Evolutionary conservation across 768 basidiomycete species (phyloP).

Genomic region (Agrocybe praecox): DNA sequence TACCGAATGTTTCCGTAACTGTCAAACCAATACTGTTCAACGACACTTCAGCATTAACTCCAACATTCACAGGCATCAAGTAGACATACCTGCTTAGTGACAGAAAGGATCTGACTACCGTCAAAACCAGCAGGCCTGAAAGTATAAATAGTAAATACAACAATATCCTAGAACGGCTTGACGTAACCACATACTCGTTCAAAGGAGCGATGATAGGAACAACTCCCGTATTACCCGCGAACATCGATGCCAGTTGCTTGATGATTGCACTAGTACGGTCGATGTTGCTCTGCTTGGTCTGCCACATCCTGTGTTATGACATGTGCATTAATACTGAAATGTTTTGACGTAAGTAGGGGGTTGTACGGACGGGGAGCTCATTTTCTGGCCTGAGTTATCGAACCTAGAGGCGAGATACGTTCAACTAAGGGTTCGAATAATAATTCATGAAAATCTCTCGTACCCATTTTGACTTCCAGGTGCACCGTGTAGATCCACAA

Average conservation of each 20-base stretch:
- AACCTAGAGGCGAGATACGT: constrained; percentile 45
- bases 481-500: constrained; percentile 79
- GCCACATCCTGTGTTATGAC: constrained; percentile 52
- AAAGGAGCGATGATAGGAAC: constrained; percentile 74
- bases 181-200: constrained; percentile 61
- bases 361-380: constrained; percentile 50
- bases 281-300: constrained; percentile 64
- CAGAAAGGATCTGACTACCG: constrained; percentile 50
- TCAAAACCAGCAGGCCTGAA: constrained; percentile 74
- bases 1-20: constrained; percentile 78
- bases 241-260: constrained; percentile 61
- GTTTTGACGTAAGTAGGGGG: neutral
- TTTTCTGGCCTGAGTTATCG: constrained; percentile 78
- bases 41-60: constrained; percentile 8
- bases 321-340: neutral
- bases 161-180: neutral
- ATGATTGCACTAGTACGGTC: constrained; percentile 69
- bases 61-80: neutral
- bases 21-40: constrained; percentile 65
- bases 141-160: constrained; percentile 1
- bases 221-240: constrained; percentile 49
- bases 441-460: constrained; percentile 6
- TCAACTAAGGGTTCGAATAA: neutral
- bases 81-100: constrained; percentile 41
- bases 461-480: constrained; percentile 88